phyloP scores from a whole-genome alignment of 148 eudicot species.

The Talinum fruticosum region DNA sequence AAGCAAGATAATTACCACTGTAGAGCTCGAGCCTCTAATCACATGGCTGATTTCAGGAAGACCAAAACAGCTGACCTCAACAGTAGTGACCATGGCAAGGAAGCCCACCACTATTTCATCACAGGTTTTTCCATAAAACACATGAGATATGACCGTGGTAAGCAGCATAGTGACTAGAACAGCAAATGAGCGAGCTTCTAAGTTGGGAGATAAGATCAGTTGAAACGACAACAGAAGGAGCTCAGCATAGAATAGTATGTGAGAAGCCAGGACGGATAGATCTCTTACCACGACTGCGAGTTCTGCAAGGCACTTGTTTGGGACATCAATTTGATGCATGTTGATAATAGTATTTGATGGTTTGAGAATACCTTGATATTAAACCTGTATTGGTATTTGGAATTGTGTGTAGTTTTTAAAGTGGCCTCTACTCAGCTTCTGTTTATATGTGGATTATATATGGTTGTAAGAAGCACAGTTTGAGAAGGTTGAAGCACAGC shows the following conservation, averaged over 20 bases:
- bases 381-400: too few relatives aligned
- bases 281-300: too few relatives aligned
- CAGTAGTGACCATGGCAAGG: not conserved
- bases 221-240: not conserved
- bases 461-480: too few relatives aligned
- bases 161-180: not conserved
- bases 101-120: not conserved
- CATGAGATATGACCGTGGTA: not conserved
- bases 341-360: not conserved
- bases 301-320: not conserved
- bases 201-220: not conserved
- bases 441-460: too few relatives aligned
- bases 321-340: not conserved
- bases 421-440: too few relatives aligned
- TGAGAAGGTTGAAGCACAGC: too few relatives aligned
- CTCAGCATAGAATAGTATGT: not conserved
- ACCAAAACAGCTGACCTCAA: not conserved
- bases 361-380: too few relatives aligned
- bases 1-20: not conserved
- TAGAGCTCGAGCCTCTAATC: not conserved
- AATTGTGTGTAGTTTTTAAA: not conserved
- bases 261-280: too few relatives aligned
- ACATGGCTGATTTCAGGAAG: not conserved
- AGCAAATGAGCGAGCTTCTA: not conserved
- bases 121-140: not conserved